phyloP scores from a whole-genome alignment of 306 rosid species.

The Cucumis sativus region DNA sequence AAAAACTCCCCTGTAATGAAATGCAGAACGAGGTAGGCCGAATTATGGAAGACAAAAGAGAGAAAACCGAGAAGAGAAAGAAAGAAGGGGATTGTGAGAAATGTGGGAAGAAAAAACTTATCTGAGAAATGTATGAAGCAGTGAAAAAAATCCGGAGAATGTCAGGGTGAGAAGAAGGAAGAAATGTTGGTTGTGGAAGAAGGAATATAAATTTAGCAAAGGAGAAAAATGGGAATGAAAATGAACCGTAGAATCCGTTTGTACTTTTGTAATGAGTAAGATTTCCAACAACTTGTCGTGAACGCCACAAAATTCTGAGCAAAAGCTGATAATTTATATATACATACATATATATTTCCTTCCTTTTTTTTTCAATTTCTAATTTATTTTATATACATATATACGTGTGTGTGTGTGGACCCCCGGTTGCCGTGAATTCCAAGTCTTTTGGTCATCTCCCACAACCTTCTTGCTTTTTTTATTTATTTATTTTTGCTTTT shows the following conservation, averaged over 20 bases:
- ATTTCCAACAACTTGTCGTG: constrained; percentile 42
- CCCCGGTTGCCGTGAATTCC: constrained; percentile 15
- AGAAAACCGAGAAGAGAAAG: background rate
- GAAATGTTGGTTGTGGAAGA: background rate
- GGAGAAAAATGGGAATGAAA: constrained; percentile 1
- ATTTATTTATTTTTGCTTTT: too few relatives aligned
- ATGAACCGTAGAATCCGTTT: constrained; percentile 12
- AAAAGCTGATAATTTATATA: background rate
- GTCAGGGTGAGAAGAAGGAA: constrained; percentile 5
- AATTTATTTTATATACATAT: background rate
- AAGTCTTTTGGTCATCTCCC: constrained; percentile 6
- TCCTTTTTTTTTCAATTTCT: background rate
- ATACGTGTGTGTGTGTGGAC: constrained; percentile 4
- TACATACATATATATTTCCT: too few relatives aligned
- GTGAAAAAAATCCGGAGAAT: constrained; percentile 18
- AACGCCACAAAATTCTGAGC: constrained; percentile 35
- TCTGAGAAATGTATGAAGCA: constrained; percentile 19
- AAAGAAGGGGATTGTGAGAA: background rate
- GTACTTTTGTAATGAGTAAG: constrained; percentile 17
- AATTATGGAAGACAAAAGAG: background rate
- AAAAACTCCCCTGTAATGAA: background rate
- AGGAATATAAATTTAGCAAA: constrained; percentile 12
- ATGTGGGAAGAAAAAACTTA: constrained; percentile 19
- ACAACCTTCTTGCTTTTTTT: background rate
- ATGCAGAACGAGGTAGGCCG: background rate